Conservation (phyloP, 768 basidiomycete species). For the Filobasidium wieringae region DNA sequence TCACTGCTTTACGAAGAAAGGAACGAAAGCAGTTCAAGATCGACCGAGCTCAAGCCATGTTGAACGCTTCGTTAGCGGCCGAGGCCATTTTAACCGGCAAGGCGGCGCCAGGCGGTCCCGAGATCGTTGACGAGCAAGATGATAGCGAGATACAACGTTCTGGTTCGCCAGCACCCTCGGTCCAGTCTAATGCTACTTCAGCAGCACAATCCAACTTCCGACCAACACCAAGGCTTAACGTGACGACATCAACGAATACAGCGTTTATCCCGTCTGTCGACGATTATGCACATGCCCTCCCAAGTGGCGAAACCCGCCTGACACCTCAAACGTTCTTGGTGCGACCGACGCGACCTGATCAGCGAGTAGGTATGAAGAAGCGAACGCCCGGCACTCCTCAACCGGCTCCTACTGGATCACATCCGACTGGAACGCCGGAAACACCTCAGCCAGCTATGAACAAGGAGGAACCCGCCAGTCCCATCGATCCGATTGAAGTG, state of each 20-base stretch:
- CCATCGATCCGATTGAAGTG: constrained; percentile 27
- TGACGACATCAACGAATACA: not conserved
- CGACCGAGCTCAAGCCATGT: constrained; percentile 69
- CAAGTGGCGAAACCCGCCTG: constrained; percentile 23
- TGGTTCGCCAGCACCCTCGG: not conserved
- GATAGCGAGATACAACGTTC: not conserved
- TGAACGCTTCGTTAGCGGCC: constrained; percentile 47
- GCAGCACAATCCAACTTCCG: not conserved
- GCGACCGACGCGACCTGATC: constrained; percentile 33
- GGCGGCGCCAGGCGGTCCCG: not conserved
- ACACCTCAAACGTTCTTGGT: constrained; percentile 36
- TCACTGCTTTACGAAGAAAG: constrained; percentile 72
- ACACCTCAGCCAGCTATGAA: too few species aligned
- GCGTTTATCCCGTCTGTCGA: constrained; percentile 4
- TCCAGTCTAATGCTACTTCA: not conserved
- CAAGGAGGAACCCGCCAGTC: constrained; percentile 31
- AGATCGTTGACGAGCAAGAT: not conserved
- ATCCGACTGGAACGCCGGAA: not conserved
- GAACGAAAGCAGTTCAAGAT: constrained; percentile 88
- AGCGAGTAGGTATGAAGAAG: not conserved
- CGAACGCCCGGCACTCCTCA: too few species aligned
- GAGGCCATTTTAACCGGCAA: constrained; percentile 34
- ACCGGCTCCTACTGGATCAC: not conserved
- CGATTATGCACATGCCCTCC: constrained; percentile 7
- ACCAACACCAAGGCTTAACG: not conserved